Conservation (phyloP, 176 grass and related monocot species). For the Phragmites australis region DNA sequence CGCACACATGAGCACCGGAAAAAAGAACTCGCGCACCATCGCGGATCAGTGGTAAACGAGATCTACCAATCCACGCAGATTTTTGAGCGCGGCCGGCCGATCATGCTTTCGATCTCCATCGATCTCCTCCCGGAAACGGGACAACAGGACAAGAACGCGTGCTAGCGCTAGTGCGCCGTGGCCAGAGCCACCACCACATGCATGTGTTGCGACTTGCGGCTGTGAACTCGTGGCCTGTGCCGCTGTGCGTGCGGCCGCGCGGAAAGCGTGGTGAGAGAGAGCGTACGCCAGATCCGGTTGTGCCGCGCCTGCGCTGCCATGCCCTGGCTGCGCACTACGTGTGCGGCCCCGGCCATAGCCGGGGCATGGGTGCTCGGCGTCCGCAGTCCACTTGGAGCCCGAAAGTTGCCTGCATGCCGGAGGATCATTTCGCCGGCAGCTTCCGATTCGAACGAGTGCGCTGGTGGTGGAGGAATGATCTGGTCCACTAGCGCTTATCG, state of each 20-base stretch:
- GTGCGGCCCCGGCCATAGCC: conserved; percentile 11
- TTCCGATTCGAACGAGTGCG: no score
- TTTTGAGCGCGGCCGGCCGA: background rate
- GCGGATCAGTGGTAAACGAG: background rate
- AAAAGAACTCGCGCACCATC: background rate
- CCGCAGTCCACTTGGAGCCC: conserved; percentile 6
- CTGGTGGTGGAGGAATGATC: conserved; percentile 30
- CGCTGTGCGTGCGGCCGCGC: background rate
- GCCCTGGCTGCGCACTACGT: background rate
- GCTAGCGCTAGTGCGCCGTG: background rate
- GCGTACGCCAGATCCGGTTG: background rate
- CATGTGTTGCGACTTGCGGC: background rate
- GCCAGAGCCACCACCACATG: background rate
- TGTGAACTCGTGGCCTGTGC: background rate
- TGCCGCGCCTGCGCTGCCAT: background rate
- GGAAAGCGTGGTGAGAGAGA: conserved; percentile 16
- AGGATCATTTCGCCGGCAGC: no score
- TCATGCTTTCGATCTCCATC: background rate
- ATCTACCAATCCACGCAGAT: background rate
- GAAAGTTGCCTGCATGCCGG: background rate
- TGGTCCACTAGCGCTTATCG: conserved; percentile 8
- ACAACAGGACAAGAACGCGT: background rate
- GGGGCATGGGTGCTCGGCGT: conserved; percentile 1
- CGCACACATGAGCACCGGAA: no score
- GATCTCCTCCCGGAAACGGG: background rate